Evolutionary conservation across 2,329 filamentous ascomycete species (phyloP), one percentile per base, ranked within the genome.

Genomic region (Fusarium camptoceras): DNA sequence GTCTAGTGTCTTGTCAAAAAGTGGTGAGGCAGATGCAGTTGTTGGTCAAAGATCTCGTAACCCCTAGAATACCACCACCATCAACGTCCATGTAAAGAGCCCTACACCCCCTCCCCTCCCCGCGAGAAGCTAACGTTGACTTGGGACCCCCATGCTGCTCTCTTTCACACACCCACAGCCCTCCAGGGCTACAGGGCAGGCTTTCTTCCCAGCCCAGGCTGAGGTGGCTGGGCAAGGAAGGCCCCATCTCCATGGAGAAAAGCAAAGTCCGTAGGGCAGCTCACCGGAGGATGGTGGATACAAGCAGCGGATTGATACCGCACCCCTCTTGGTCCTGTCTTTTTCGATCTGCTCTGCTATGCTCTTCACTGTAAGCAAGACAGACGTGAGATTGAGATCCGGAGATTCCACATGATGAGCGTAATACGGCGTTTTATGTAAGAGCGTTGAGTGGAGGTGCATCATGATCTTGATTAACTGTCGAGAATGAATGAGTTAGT

Each of bases 21-120:
- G 58, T 59, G 34, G 39, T 47, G 24, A 65, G 61, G 63, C 27
- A 47, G 47, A 49, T 49, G 46, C 46, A 46, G 25, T 44, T 10
- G n/a, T n/a, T n/a, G n/a, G n/a, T n/a, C n/a, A n/a, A n/a, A 57
- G 63, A 55, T 48, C 54, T 47, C 37, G 67, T 68, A 70, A 70
- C 50, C 46, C 34, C 18, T 59, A 50, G 22, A 49, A 8, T 31
- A 30, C n/a, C n/a, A 31, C 18, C 64, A 15, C 64, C 59, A 20
- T 31, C 10, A 57, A 56, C 28, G 41, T 48, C 14, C 39, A 27
- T 22, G 31, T 44, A 46, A 59, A 42, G 43, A 55, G 67, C 67
- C 67, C 30, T 70, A 70, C 67, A 70, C 67, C 67, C 62, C 48
- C 47, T 49, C 46, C 66, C 50, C 61, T 55, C 50, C 67, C 66